phyloP scores from a whole-genome alignment of 805 yeast species.

The Ogataea nakhonphanomensis region DNA sequence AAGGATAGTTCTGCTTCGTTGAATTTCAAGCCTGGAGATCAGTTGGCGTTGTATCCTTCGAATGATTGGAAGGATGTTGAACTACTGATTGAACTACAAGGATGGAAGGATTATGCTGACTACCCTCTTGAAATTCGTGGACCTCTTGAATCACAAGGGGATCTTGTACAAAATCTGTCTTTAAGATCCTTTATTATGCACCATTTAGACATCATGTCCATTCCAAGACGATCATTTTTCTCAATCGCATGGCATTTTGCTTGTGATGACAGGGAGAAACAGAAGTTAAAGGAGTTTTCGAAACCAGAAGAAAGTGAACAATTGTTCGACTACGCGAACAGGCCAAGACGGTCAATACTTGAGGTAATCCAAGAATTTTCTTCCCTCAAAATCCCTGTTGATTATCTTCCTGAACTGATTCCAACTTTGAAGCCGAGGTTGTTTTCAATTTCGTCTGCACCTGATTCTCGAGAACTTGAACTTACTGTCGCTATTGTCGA shows the following conservation, averaged over 20 bases:
- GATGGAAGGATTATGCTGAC: conserved; percentile 74
- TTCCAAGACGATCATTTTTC: conserved; percentile 85
- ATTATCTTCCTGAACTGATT: conserved; percentile 69
- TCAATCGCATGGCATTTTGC: conserved; percentile 71
- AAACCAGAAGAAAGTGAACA: conserved; percentile 73
- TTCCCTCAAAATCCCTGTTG: conserved; percentile 70
- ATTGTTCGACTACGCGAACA: conserved; percentile 82
- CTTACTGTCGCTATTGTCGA: conserved; percentile 81
- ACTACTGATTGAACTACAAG: conserved; percentile 60
- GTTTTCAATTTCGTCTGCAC: conserved; percentile 77
- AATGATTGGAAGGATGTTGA: conserved; percentile 67
- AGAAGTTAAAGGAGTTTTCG: conserved; percentile 72
- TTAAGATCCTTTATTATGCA: conserved; percentile 68
- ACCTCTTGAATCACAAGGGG: conserved; percentile 40
- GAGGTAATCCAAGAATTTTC: conserved; percentile 84
- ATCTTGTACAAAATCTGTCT: conserved; percentile 58
- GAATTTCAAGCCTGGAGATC: conserved; percentile 72
- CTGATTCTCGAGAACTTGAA: conserved; percentile 45
- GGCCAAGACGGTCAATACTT: conserved; percentile 84
- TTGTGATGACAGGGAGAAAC: conserved; percentile 67
- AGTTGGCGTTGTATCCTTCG: conserved; percentile 69
- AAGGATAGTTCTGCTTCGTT: conserved; percentile 28
- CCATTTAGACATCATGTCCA: conserved; percentile 77
- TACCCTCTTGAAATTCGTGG: conserved; percentile 41
- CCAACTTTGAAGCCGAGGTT: conserved; percentile 78